A percentile compares a stretch with the other conserved stretches of the same genome.
These are phyloP conservation scores for Vitis riparia DNA, from an alignment of 164 flowering plant species.

Conservation along the genomic window DNA sequence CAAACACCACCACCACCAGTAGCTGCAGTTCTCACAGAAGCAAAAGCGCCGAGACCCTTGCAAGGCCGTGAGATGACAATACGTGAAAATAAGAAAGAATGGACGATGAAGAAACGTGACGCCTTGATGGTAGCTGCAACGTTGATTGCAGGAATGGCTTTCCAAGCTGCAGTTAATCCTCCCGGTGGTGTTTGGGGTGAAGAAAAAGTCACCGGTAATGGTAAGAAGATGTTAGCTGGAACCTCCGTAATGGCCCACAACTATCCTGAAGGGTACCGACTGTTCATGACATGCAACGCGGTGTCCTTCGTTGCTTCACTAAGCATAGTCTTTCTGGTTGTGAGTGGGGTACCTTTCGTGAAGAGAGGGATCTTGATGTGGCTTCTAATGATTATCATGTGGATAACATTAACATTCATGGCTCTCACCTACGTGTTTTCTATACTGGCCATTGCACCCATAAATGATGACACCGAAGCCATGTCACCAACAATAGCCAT, in stretches of 20 bases:
- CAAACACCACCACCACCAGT: no score
- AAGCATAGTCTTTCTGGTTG: background rate
- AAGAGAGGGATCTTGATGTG: no score
- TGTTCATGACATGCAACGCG: background rate
- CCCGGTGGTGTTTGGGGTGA: background rate
- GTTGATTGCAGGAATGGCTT: background rate
- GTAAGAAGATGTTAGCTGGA: background rate
- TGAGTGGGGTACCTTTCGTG: background rate
- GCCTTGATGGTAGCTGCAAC: background rate
- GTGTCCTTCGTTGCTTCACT: background rate
- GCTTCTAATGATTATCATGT: no score
- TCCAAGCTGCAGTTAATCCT: background rate
- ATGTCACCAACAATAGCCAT: no score
- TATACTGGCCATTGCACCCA: no score
- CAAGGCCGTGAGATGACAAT: no score
- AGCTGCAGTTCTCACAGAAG: no score
- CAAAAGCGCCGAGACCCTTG: no score
- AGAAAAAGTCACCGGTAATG: background rate
- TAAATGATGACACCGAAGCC: no score
- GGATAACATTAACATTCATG: background rate
- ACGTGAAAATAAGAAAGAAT: background rate
- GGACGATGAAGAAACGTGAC: background rate
- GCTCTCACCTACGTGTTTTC: no score
- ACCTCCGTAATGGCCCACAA: background rate
- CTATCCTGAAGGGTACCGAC: no score